These are phyloP conservation scores for Cyclotella distinguenda DNA, from an alignment of 108 stramenopile genomes.

Conservation along the genomic window DNA sequence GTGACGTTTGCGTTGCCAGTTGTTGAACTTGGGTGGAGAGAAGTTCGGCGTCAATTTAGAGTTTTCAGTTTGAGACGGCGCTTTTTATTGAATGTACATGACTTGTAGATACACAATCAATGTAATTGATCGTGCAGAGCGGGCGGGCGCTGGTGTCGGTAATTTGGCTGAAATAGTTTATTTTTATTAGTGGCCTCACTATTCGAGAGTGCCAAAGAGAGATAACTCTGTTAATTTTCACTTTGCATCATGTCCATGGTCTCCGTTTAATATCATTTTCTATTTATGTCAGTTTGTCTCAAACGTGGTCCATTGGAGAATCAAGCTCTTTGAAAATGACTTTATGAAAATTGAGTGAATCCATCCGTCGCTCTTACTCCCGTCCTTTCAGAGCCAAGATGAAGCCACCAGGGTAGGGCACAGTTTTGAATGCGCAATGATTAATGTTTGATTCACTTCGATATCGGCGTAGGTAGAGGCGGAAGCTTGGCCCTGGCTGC, in stretches of 20 bases:
- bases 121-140: not conserved
- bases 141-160: not conserved
- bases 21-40: conserved; percentile 12
- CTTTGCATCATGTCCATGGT: not conserved
- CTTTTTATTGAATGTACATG: not conserved
- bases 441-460: conserved; percentile 2
- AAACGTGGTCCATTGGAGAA: no score
- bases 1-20: conserved; percentile 16
- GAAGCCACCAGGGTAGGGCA: not conserved
- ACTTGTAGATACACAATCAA: conserved; percentile 1
- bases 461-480: conserved; percentile 15
- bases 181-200: not conserved
- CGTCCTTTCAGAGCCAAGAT: not conserved
- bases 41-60: not conserved
- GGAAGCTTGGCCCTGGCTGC: conserved; percentile 42
- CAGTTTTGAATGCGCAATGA: not conserved
- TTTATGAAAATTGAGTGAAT: no score
- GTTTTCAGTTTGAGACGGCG: conserved; percentile 6
- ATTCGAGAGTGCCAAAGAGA: no score
- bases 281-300: no score
- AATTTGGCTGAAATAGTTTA: not conserved
- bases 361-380: no score
- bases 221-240: not conserved
- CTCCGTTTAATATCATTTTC: no score
- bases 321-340: no score